phyloP scores from a whole-genome alignment of 495 filamentous ascomycete genomes.

The Trichocladium uniseriatum region DNA sequence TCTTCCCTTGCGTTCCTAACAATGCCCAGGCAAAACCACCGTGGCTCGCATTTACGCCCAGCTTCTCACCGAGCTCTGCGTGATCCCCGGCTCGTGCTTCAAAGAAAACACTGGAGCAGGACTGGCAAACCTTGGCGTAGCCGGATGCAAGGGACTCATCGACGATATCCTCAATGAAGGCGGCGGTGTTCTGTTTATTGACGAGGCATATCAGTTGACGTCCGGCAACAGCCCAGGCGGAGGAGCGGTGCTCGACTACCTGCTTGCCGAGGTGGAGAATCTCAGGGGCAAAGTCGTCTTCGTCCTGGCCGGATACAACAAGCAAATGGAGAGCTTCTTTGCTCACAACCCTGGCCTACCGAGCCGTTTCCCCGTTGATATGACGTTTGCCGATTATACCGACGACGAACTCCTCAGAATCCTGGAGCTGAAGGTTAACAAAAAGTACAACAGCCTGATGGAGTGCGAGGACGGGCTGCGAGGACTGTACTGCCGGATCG shows the following conservation, averaged over 20 bases:
- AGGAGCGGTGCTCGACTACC: constrained; percentile 57
- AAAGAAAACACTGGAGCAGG: constrained; percentile 60
- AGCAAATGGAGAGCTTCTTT: constrained; percentile 73
- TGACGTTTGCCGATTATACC: constrained; percentile 62
- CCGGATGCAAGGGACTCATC: constrained; percentile 48
- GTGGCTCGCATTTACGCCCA: constrained; percentile 68
- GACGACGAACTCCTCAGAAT: constrained; percentile 55
- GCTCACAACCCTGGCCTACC: constrained; percentile 66
- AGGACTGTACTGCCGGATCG: constrained; percentile 60
- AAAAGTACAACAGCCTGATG: constrained; percentile 45
- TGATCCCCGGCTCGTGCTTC: constrained; percentile 45
- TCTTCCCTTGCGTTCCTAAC: neutral
- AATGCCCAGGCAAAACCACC: constrained; percentile 59
- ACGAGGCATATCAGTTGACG: constrained; percentile 67
- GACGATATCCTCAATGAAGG: constrained; percentile 45
- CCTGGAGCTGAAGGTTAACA: constrained; percentile 41
- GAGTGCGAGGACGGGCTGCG: constrained; percentile 47
- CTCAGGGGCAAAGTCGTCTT: constrained; percentile 65
- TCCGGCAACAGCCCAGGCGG: constrained; percentile 49
- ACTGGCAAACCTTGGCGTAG: constrained; percentile 55
- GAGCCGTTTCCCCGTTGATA: constrained; percentile 57
- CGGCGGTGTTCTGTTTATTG: constrained; percentile 66
- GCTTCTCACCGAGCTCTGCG: constrained; percentile 53
- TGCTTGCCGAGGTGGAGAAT: constrained; percentile 70
- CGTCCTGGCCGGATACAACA: constrained; percentile 67